Conservation (phyloP, 2,329 filamentous ascomycete species). For the Chrysosporium queenslandicum region DNA sequence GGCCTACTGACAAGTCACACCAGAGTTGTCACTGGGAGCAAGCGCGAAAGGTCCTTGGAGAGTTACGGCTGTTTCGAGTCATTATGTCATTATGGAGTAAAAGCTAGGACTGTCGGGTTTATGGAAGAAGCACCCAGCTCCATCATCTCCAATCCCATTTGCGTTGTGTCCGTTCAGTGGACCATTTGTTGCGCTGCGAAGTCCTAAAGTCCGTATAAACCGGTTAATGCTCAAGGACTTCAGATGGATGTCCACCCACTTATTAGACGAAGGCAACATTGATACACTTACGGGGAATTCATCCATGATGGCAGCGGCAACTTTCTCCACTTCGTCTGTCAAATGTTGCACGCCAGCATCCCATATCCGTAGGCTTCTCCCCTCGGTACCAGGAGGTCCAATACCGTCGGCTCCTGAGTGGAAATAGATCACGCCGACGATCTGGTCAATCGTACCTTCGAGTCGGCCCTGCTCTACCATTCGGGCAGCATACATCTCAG, state of each 20-base stretch:
- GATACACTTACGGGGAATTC: constrained; percentile 58
- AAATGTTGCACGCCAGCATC: constrained; percentile 78
- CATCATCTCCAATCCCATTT: neutral
- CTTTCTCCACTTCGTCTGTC: constrained; percentile 79
- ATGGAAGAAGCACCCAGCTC: neutral
- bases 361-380: constrained; percentile 71
- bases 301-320: constrained; percentile 69
- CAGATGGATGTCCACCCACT: neutral
- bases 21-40: no score
- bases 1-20: no score
- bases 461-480: constrained; percentile 95
- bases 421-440: constrained; percentile 80
- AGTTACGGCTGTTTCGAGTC: neutral
- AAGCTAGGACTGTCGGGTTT: neutral
- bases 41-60: no score
- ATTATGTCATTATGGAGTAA: constrained; percentile 4
- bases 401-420: constrained; percentile 58
- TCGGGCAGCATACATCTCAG: constrained; percentile 79
- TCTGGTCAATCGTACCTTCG: constrained; percentile 85
- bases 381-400: constrained; percentile 53
- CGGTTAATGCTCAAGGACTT: neutral
- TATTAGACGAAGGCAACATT: neutral
- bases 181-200: constrained; percentile 28
- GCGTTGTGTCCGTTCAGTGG: constrained; percentile 19
- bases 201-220: constrained; percentile 1